phyloP scores from a whole-genome alignment of 1,284 basidiomycete species.

The Heterobasidion parviporum region DNA sequence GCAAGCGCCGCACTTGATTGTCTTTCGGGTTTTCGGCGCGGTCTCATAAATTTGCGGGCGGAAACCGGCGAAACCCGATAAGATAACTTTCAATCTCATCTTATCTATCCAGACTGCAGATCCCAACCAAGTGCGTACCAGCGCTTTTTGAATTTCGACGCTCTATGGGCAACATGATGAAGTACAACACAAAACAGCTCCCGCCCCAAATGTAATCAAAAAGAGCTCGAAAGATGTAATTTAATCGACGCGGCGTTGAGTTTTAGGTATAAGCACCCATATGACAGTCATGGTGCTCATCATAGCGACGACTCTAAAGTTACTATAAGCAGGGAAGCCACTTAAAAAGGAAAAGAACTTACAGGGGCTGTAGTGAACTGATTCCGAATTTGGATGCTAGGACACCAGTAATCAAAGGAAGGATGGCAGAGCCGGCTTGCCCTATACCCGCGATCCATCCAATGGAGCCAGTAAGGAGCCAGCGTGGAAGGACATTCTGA shows the following conservation, averaged over 20 bases:
- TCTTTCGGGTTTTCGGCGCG: not conserved
- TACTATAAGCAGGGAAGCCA: not conserved
- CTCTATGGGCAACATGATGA: not conserved
- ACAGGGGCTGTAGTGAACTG: conserved; percentile 50
- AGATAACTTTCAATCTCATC: not conserved
- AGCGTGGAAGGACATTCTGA: conserved; percentile 47
- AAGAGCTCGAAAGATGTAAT: not conserved
- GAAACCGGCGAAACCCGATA: not conserved
- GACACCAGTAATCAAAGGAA: conserved; percentile 59
- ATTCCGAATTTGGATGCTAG: conserved; percentile 49
- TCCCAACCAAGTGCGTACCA: too few species aligned
- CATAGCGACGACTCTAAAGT: conserved; percentile 27
- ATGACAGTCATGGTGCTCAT: conserved; percentile 28
- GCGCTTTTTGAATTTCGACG: too few species aligned
- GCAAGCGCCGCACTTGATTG: not conserved
- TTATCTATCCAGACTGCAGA: not conserved
- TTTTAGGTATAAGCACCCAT: conserved; percentile 22
- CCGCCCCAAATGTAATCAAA: not conserved
- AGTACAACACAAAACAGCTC: not conserved
- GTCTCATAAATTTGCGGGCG: not conserved
- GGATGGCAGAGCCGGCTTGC: conserved; percentile 55
- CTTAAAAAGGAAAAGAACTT: conserved; percentile 16
- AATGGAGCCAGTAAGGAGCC: conserved; percentile 56
- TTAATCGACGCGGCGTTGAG: not conserved
- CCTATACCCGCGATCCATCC: conserved; percentile 64